Base-by-base conservation (phyloP, 108 stramenopile species). In the Nannochloropsis salina region DNA sequence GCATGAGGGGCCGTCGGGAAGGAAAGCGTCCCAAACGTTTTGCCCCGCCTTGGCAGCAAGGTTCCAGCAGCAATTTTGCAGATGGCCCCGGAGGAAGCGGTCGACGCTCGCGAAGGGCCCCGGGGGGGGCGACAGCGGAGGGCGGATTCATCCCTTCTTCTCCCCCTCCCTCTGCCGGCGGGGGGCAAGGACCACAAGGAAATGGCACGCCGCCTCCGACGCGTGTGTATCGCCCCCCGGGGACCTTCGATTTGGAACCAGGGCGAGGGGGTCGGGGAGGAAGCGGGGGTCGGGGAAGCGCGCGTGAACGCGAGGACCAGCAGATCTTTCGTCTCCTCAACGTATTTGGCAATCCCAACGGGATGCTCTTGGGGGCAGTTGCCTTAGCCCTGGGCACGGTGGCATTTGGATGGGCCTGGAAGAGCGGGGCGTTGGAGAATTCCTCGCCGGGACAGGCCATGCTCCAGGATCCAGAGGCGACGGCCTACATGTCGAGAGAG, bases 231-330 rank as follows among this genome's bases (percentile, higher is more conserved):
- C 61, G 61, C 6, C 61, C 61, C n/a, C 61, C 61, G 4, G 61
- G 61, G n/a, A 74, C 20, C n/a, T 74, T 74, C 6, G 61, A 74
- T 74, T n/a, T 74, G 61, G 61, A 74, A n/a, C 61, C 61, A n/a
- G 61, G 20, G 15, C 61, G 61, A n/a, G 61, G 61, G 20, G n/a
- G n/a, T n/a, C 61, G 61, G 61, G 2, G 61, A n/a, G 61, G 61
- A 74, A n/a, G 61, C 8, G 61, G 61, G n/a, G 47, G 47, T 12
- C 2, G 61, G n/a, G 61, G 61, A 15, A 74, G 61, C n/a, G 61
- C 61, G 61, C 61, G 61, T 1, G 20, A 74, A 74, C 61, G 61
- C 20, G 61, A 74, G 61, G 61, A 74, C 61, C 61, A 74, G n/a
- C 61, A 74, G n/a, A n/a, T 74, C 1, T 74, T 74, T 74, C 61